Percentiles rank a stretch among this genome's conserved stretches.
These are phyloP conservation scores for Neolentinus lepideus DNA, from an alignment of 1,284 basidiomycete genomes.

Conservation along the genomic window DNA sequence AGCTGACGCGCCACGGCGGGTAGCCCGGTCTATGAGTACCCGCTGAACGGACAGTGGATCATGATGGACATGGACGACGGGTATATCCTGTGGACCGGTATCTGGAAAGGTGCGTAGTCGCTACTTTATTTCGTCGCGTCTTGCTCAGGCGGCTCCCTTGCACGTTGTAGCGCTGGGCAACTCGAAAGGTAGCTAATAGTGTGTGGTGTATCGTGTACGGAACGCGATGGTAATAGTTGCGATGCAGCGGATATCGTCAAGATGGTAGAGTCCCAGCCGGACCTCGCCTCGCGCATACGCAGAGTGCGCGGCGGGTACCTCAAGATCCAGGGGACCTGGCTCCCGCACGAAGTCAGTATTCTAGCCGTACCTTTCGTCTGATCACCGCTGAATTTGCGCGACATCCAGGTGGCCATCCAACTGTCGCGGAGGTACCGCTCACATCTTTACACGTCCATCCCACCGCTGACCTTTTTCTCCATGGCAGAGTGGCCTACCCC, in stretches of 20 bases:
- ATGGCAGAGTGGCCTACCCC: constrained; percentile 74
- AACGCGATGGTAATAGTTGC: background rate
- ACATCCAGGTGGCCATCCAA: constrained; percentile 57
- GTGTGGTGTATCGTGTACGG: background rate
- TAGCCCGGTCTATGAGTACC: constrained; percentile 83
- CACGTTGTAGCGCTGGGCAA: constrained; percentile 62
- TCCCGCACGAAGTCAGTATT: constrained; percentile 70
- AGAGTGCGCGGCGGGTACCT: constrained; percentile 81
- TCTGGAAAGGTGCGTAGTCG: constrained; percentile 68
- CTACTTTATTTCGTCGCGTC: constrained; percentile 5
- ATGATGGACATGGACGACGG: constrained; percentile 91
- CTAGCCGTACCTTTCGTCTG: background rate
- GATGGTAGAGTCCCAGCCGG: constrained; percentile 83
- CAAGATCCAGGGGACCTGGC: constrained; percentile 87
- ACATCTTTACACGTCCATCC: constrained; percentile 5
- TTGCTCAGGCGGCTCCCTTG: constrained; percentile 1
- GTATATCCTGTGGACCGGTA: constrained; percentile 82
- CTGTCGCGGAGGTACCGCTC: constrained; percentile 63
- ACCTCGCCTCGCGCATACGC: constrained; percentile 71
- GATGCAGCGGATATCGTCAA: constrained; percentile 76
- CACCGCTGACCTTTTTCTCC: constrained; percentile 12
- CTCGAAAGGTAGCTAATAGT: constrained; percentile 59
- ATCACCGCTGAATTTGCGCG: background rate
- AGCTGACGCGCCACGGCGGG: too few species aligned
- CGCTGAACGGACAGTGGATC: constrained; percentile 82